Evolutionary conservation across 768 basidiomycete genomes (phyloP), one percentile per base, ranked within the genome.

Genomic region (Tremella yokohamensis): DNA sequence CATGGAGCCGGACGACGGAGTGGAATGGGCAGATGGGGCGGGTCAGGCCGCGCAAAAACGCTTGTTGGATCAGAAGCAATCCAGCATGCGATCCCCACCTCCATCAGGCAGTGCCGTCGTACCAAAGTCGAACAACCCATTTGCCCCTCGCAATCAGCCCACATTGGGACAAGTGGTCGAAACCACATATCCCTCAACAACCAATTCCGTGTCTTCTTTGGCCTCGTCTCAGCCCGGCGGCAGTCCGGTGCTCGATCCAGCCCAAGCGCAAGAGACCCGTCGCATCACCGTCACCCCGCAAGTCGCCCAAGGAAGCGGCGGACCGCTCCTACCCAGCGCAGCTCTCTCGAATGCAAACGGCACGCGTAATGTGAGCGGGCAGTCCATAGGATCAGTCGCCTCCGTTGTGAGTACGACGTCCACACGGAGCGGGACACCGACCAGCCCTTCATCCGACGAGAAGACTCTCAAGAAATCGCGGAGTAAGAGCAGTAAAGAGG

Each of bases 21-120:
- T 93, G 84, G 82, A 83, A 59, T 93, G 92, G 91, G 90, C 91
- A 49, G 88, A 90, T 38, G 82, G 80, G 11, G 84, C 83, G 1
- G 83, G 82, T 53, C 80, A 81, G 44, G 80, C 81, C 62, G 82
- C 81, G 54, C 68, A 69, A 44, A 47, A 54, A 44, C 52, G 62
- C 34, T 49, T 61, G 26, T 52, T 68, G 49, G 64, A 63, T 11
- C 60, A 66, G 12, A 61, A 62, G 24, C 53, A 58, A 48, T 22
- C 45, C 7, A 34, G 9, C 11, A 22, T 22, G n/a, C 42, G 42
- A n/a, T 45, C 42, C 22, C 16, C 50, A 50, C 15, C 47, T 8
- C 16, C 53, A 9, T 12, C 58, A 4, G 37, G 26, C 45, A 25
- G 39, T 6, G 44, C 29, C n/a, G 61, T 64, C 38, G 62, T 53